Evolutionary conservation across 495 filamentous ascomycete species (phyloP), one percentile per base, ranked within the genome.

Genomic region (Immersiella caudata): DNA sequence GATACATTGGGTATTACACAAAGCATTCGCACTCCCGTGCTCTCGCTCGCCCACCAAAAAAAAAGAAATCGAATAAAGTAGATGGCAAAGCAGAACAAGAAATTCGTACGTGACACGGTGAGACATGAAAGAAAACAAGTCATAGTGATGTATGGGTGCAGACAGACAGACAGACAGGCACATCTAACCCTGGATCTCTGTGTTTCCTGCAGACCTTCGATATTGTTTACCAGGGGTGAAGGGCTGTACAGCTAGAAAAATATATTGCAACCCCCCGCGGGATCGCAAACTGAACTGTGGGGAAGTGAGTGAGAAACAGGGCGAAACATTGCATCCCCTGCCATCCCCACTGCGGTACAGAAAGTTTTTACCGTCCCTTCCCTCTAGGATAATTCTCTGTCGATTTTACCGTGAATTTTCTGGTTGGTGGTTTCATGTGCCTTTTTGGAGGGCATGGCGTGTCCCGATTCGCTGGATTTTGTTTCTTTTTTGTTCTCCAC

Each of bases 381-480:
- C 26, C 56, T 20, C 26, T 20, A 25, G 52, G 24, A 56, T 29
- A 65, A 62, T 65, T 49, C 61, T 55, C 67, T 57, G 61, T 18
- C 33, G 27, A 24, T 55, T 55, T 11, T 55, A 55, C 52, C 52
- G 67, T 54, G 60, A 20, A 9, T 20, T 65, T 20, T 65, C 56
- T 46, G 24, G 35, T 64, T 60, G 46, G 54, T 26, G 24, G 26
- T 58, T 27, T 27, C 56, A 18, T 27, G 24, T 12, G 27, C 26
- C 33, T 25, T 50, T 62, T 33, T 27, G 52, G 22, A 33, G 8
- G 29, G 29, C 4, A 33, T 33, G 29, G 29, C 29, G 29, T 33
- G 29, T 46, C 33, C 62, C 67, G 62, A 69, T 61, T 65, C 56
- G 62, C 61, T 61, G 40, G 54, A 33, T 8, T 8, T 33, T 33